Evolutionary conservation across 2,329 filamentous ascomycete species (phyloP).

Genomic region (Curvularia verruculosa): DNA sequence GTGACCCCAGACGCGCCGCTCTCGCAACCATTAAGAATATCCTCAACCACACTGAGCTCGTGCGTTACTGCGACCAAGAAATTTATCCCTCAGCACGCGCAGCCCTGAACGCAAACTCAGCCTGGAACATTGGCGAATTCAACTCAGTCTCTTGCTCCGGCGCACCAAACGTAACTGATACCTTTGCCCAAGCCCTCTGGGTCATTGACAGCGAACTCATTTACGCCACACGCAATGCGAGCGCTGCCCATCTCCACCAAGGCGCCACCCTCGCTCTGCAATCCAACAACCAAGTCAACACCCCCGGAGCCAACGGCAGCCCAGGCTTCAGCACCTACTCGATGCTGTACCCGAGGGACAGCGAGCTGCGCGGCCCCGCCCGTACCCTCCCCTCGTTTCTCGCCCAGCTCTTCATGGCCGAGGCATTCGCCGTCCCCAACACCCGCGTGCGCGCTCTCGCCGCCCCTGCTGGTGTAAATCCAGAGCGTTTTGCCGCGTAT

Average conservation of each 20-base stretch:
- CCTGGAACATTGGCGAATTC: constrained; percentile 20
- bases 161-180: constrained; percentile 17
- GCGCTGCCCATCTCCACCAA: constrained; percentile 11
- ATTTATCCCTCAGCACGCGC: constrained; percentile 19
- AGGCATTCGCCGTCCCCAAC: constrained; percentile 5
- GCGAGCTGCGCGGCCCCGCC: constrained; percentile 13
- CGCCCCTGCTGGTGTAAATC: constrained; percentile 1
- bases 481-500: constrained; percentile 14
- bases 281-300: constrained; percentile 17
- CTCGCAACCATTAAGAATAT: constrained; percentile 19
- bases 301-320: constrained; percentile 14
- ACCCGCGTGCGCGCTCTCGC: constrained; percentile 7
- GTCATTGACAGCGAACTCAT: constrained; percentile 19
- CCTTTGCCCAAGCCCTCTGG: constrained; percentile 21
- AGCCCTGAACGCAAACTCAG: constrained; percentile 8
- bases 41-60: constrained; percentile 20
- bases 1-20: constrained; percentile 5
- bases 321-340: constrained; percentile 19
- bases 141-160: constrained; percentile 19
- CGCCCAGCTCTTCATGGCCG: constrained; percentile 16
- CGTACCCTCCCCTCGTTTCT: constrained; percentile 15
- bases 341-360: constrained; percentile 17
- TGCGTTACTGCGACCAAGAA: constrained; percentile 16
- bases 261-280: constrained; percentile 18
- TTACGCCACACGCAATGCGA: constrained; percentile 17